phyloP scores from a whole-genome alignment of 2,329 filamentous ascomycete species.

The Immersiporthe knoxdaviesiana region DNA sequence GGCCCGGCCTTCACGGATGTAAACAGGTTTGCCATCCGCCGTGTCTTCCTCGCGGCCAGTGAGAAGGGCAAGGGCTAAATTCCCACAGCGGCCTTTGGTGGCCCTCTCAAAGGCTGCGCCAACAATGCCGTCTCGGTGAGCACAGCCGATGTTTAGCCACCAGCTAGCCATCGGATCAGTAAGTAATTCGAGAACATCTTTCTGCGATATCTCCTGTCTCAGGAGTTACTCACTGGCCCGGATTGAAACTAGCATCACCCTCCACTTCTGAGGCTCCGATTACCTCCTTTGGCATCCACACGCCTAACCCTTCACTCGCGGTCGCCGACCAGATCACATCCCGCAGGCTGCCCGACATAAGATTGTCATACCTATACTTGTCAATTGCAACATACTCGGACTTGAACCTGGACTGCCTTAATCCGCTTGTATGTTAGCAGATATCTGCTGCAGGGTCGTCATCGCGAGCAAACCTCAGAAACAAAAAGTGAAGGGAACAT shows the following conservation, averaged over 20 bases:
- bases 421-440: background rate
- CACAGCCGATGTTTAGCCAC: conserved; percentile 62
- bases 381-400: conserved; percentile 22
- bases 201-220: background rate
- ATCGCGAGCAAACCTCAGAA: no score
- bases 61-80: conserved; percentile 54
- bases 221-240: conserved; percentile 26
- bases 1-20: conserved; percentile 48
- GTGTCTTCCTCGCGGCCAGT: conserved; percentile 53
- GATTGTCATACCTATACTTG: conserved; percentile 11
- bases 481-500: background rate
- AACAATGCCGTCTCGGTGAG: conserved; percentile 59
- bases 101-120: conserved; percentile 47
- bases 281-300: conserved; percentile 17
- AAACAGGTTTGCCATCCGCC: conserved; percentile 42
- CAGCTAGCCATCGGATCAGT: conserved; percentile 46
- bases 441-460: background rate
- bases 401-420: conserved; percentile 23
- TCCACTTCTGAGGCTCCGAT: conserved; percentile 25
- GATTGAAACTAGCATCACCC: conserved; percentile 1
- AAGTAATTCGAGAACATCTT: background rate
- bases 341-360: conserved; percentile 11
- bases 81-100: conserved; percentile 51
- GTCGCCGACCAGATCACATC: conserved; percentile 24
- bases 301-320: conserved; percentile 19